Evolutionary conservation across 371 early-diverging fungal species (phyloP), one percentile per base, ranked within the genome.

Genomic region (Mucor velutinosus): DNA sequence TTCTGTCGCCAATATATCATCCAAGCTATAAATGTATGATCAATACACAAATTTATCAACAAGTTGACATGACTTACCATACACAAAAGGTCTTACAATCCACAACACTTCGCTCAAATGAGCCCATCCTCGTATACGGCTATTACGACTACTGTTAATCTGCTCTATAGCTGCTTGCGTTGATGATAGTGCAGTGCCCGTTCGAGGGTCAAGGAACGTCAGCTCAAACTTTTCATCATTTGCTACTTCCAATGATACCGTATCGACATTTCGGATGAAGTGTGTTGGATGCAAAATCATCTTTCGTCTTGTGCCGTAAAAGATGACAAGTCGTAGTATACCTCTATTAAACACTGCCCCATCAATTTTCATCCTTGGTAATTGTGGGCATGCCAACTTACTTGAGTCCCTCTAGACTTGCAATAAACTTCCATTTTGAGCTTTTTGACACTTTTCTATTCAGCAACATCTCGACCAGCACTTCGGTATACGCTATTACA

Each of bases 201-300:
- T 75, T 17, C 82, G 75, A 30, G 77, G 71, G 61, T 81, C 82
- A 5, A 81, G 37, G 1, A 58, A 62, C 0, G 67, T 60, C 8
- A 79, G 56, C 32, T 79, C 79, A 23, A 73, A 62, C 47, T 77
- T 77, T n/a, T 75, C 78, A 4, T 63, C 67, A 12, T 58, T 45
- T 1, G 60, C 59, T 41, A 63, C n/a, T 8, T 75, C 75, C 23
- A 76, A 55, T 7, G 80, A 66, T 6, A 53, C 19, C 19, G 80
- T 71, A 58, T 77, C 80, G 12, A 77, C 58, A 53, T 75, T 74
- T 41, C 82, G 72, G 5, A 77, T 70, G 7, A 77, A 65, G 53
- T 81, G 82, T 7, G 79, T 79, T 30, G 82, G 82, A 60, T 81
- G 82, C 0, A 81, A 51, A 4, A 81, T 55, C 66, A 76, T 79